Evolutionary conservation across 1,139 yeast species (phyloP).

Genomic region (Hansenula sp.): DNA sequence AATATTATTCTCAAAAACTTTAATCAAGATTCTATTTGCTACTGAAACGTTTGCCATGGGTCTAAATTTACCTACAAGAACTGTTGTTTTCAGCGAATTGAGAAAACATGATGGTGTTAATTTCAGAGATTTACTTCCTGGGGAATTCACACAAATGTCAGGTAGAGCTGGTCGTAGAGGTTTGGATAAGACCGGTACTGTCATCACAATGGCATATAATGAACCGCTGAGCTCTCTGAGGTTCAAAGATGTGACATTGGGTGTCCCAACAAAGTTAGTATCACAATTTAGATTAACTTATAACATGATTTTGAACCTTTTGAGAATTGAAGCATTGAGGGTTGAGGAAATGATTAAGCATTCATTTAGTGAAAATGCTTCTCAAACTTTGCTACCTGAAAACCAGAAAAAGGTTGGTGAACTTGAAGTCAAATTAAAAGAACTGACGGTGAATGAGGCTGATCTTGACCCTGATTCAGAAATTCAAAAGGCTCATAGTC

Average conservation of each 20-base stretch:
- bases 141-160: slow-evolving; percentile 98
- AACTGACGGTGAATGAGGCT: slow-evolving; percentile 35
- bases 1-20: slow-evolving; percentile 78
- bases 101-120: slow-evolving; percentile 88
- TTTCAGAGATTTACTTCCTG: slow-evolving; percentile 81
- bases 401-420: slow-evolving; percentile 64
- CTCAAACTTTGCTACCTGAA: slow-evolving; percentile 84
- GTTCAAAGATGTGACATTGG: slow-evolving; percentile 78
- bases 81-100: slow-evolving; percentile 84
- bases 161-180: slow-evolving; percentile 99
- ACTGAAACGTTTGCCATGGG: slow-evolving; percentile 99
- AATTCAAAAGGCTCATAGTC: slow-evolving; percentile 14
- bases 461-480: slow-evolving; percentile 38
- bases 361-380: slow-evolving; percentile 87
- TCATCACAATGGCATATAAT: slow-evolving; percentile 85
- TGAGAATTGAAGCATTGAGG: slow-evolving; percentile 88
- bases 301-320: slow-evolving; percentile 87
- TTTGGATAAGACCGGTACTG: slow-evolving; percentile 88
- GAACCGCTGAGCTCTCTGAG: slow-evolving; percentile 58
- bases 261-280: slow-evolving; percentile 82
- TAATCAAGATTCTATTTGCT: slow-evolving; percentile 89
- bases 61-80: slow-evolving; percentile 91
- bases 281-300: slow-evolving; percentile 93
- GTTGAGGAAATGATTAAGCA: slow-evolving; percentile 98
- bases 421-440: slow-evolving; percentile 44